Conservation (phyloP, 305 asterid genomes). For the Stenogyne calaminthoides region DNA sequence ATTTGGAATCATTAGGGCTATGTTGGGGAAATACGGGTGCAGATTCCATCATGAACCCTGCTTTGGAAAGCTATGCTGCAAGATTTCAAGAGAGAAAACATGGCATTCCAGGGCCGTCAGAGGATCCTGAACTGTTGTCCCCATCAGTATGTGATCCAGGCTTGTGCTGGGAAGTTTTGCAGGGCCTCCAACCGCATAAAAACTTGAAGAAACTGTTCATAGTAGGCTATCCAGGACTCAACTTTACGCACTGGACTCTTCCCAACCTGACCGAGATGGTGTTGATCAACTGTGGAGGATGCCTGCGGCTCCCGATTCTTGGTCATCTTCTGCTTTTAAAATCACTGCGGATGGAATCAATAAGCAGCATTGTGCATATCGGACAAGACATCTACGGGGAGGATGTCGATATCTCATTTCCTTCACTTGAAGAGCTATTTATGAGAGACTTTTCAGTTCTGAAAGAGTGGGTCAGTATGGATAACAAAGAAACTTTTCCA, state of each 20-base stretch:
- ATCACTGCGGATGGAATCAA: constrained; percentile 28
- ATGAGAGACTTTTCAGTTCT: constrained; percentile 36
- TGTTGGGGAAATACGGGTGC: constrained; percentile 34
- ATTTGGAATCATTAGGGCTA: constrained; percentile 29
- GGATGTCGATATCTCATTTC: constrained; percentile 17
- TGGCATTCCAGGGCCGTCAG: constrained; percentile 22
- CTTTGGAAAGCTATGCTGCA: constrained; percentile 1
- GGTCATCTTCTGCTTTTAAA: constrained; percentile 37
- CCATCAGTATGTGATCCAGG: constrained; percentile 3
- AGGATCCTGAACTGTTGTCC: not conserved
- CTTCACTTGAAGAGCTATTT: constrained; percentile 30
- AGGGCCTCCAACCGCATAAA: constrained; percentile 33
- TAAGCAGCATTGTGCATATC: constrained; percentile 15
- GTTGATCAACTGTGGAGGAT: constrained; percentile 33
- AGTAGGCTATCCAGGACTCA: constrained; percentile 36
- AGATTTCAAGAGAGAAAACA: constrained; percentile 26
- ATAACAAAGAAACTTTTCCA: constrained; percentile 25
- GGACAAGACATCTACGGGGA: constrained; percentile 31
- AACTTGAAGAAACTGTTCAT: constrained; percentile 34
- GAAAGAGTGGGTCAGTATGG: constrained; percentile 23
- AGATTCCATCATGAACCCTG: constrained; percentile 34
- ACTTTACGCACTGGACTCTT: constrained; percentile 27
- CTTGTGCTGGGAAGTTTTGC: constrained; percentile 29
- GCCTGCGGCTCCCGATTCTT: constrained; percentile 35
- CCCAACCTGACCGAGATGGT: constrained; percentile 32